A percentile compares a stretch with the other conserved stretches of the same genome.
Evolutionary conservation across 2,329 filamentous ascomycete species (phyloP).

Genomic region (Trichoderma atrobrunneum): DNA sequence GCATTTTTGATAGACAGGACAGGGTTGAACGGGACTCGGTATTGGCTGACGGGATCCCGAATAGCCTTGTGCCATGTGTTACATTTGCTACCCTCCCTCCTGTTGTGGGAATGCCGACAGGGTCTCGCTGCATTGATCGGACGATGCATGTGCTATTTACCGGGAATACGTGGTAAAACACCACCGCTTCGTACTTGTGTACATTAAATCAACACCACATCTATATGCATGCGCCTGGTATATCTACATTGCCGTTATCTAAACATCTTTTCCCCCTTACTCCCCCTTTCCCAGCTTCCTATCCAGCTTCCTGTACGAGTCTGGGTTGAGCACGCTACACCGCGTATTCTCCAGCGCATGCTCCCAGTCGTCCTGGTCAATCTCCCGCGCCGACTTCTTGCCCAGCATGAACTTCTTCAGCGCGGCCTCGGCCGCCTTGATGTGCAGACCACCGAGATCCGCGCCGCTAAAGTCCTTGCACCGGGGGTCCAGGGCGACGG

Average conservation of each 20-base stretch:
- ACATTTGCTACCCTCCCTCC: not conserved
- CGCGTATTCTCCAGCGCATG: slow-evolving; percentile 46
- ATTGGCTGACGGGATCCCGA: not conserved
- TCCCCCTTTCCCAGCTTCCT: slow-evolving; percentile 34
- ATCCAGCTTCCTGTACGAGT: slow-evolving; percentile 42
- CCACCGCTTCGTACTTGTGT: not conserved
- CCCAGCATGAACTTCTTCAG: slow-evolving; percentile 38
- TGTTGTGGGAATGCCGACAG: not conserved
- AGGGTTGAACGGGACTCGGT: not conserved
- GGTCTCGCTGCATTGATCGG: not conserved
- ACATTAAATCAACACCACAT: not conserved
- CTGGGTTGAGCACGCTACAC: slow-evolving; percentile 49
- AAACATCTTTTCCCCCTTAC: slow-evolving; percentile 19
- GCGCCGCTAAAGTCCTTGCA: slow-evolving; percentile 77
- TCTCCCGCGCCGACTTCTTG: slow-evolving; percentile 26
- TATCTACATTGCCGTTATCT: not conserved
- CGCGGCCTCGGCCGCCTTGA: slow-evolving; percentile 52
- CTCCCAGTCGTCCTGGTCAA: slow-evolving; percentile 50
- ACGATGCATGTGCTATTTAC: not conserved
- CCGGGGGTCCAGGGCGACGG: slow-evolving; percentile 61
- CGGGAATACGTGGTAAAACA: not conserved
- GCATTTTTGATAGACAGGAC: not conserved
- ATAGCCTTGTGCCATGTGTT: not conserved
- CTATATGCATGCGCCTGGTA: not conserved
- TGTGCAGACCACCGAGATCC: slow-evolving; percentile 50